phyloP scores from a whole-genome alignment of 2,329 filamentous ascomycete species.

The Monosporascus cannonballus region DNA sequence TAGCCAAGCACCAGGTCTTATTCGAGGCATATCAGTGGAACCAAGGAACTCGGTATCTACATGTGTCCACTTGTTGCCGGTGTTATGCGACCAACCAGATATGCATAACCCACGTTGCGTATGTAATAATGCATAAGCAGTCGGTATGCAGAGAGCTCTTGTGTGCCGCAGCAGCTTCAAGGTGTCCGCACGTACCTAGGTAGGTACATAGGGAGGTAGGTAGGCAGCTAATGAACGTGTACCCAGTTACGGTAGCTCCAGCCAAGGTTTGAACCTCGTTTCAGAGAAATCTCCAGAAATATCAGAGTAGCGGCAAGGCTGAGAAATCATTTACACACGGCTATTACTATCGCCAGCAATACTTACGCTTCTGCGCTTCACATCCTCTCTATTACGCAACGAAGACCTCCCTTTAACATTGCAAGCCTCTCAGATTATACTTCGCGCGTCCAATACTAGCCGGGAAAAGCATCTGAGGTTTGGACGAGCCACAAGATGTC shows the following conservation, averaged over 20 bases:
- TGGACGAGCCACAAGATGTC: constrained; percentile 16
- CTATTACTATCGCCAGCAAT: constrained; percentile 5
- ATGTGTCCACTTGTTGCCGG: too few species aligned
- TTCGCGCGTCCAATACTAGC: too few species aligned
- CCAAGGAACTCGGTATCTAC: too few species aligned
- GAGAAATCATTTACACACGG: constrained; percentile 30
- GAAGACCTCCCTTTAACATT: not conserved
- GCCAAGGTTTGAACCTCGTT: not conserved
- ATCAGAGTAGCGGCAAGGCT: constrained; percentile 34
- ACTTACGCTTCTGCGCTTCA: not conserved
- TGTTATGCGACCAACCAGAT: too few species aligned
- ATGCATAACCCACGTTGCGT: too few species aligned
- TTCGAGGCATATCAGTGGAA: too few species aligned
- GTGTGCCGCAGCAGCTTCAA: not conserved
- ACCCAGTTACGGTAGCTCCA: not conserved
- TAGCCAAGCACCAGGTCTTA: too few species aligned
- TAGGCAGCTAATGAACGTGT: too few species aligned
- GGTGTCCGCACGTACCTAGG: not conserved
- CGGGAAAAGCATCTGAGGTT: too few species aligned
- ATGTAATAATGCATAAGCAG: too few species aligned
- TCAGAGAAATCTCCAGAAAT: constrained; percentile 14
- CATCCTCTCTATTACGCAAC: not conserved
- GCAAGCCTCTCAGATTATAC: not conserved
- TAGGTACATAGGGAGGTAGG: too few species aligned
- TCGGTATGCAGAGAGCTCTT: too few species aligned